Evolutionary conservation across 208 protist species (phyloP).

Genomic region (Leishmania guyanensis): DNA sequence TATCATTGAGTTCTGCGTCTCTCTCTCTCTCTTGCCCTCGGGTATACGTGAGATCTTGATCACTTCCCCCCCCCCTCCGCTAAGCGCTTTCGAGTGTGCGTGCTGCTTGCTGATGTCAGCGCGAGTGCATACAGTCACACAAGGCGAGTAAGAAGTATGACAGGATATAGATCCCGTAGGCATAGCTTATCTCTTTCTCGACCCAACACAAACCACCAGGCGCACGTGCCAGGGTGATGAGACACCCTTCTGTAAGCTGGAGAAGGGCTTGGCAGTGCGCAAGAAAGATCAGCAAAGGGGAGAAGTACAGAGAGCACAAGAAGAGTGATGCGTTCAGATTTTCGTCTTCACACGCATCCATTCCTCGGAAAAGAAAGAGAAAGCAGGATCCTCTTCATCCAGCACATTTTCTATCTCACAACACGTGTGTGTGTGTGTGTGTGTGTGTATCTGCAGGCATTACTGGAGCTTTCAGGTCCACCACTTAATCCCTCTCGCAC

Average conservation of each 20-base stretch:
- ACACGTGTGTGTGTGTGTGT: not conserved
- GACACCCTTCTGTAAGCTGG: not conserved
- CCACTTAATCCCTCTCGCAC: not conserved
- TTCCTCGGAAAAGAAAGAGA: not conserved
- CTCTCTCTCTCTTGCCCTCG: not conserved
- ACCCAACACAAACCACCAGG: not conserved
- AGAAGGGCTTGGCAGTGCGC: not conserved
- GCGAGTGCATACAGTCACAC: not conserved
- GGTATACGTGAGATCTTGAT: too few species aligned
- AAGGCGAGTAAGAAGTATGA: not conserved
- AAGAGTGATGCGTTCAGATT: not conserved
- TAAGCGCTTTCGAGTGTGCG: not conserved
- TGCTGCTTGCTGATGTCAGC: too few species aligned
- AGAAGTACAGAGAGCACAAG: not conserved
- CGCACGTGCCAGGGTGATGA: not conserved
- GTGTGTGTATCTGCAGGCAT: not conserved
- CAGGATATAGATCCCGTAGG: not conserved
- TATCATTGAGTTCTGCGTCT: not conserved
- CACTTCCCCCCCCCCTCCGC: not conserved
- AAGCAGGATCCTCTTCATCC: not conserved
- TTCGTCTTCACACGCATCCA: not conserved
- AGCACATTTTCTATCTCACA: not conserved
- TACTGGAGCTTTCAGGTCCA: not conserved
- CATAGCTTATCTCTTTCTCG: not conserved
- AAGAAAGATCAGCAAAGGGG: not conserved